These are phyloP conservation scores for Tilletia horrida DNA, from an alignment of 1,284 basidiomycete genomes.

Conservation along the genomic window DNA sequence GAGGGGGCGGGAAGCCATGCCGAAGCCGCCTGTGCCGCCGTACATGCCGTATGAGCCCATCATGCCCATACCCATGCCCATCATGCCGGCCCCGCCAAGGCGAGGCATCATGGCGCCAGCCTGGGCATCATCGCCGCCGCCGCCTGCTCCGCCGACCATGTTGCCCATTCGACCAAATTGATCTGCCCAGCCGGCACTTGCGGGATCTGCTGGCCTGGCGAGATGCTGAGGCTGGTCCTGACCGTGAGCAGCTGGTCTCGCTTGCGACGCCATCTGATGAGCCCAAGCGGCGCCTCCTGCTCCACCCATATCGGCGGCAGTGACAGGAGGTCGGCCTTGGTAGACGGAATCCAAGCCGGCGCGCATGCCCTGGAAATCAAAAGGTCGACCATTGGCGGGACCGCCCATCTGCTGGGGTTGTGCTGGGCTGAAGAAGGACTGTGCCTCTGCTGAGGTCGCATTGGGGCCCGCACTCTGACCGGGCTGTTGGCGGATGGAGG, in stretches of 20 bases:
- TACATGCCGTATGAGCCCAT: constrained; percentile 23
- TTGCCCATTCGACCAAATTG: constrained; percentile 1
- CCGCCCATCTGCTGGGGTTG: constrained; percentile 11
- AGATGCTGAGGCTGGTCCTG: not conserved
- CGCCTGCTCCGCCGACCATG: not conserved
- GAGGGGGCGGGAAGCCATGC: not conserved
- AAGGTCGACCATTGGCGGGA: not conserved
- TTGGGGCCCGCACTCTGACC: not conserved
- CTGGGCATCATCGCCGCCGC: not conserved
- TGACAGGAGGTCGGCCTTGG: not conserved
- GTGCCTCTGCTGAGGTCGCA: not conserved
- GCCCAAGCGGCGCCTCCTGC: constrained; percentile 33
- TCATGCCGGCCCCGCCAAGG: constrained; percentile 37
- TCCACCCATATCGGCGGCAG: not conserved
- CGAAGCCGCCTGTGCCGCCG: constrained; percentile 19
- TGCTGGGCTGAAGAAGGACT: constrained; percentile 6
- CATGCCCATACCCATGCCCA: constrained; percentile 29
- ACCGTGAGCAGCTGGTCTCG: not conserved
- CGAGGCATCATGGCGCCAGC: constrained; percentile 33
- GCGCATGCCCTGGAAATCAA: constrained; percentile 14
- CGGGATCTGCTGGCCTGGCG: not conserved
- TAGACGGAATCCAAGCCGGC: constrained; percentile 14
- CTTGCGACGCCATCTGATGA: constrained; percentile 30
- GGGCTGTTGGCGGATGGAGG: constrained; percentile 7
- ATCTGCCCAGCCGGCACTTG: constrained; percentile 17